Percentiles rank a stretch among this genome's conserved stretches.
Evolutionary conservation across 495 filamentous ascomycete genomes (phyloP).

Genomic region (Sporormia fimetaria): DNA sequence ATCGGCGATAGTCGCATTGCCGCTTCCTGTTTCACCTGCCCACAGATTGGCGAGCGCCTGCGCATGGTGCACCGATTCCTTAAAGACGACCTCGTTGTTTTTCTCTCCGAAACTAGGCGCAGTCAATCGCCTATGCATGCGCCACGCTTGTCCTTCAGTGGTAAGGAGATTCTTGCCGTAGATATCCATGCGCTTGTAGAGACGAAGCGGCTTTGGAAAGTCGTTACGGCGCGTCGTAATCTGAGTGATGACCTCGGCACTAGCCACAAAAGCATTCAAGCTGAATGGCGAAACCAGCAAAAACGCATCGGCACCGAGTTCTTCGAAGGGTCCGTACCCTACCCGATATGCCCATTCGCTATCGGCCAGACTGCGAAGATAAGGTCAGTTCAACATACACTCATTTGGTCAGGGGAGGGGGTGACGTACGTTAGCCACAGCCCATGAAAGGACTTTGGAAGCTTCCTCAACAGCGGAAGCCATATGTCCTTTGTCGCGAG

Average conservation of each 20-base stretch:
- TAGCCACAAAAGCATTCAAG: constrained; percentile 40
- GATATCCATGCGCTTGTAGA: constrained; percentile 46
- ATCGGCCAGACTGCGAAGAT: constrained; percentile 22
- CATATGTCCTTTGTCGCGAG: constrained; percentile 39
- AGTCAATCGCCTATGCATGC: constrained; percentile 56
- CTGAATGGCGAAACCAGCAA: constrained; percentile 41
- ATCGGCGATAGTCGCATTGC: constrained; percentile 38
- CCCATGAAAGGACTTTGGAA: constrained; percentile 36
- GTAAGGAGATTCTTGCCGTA: constrained; percentile 56
- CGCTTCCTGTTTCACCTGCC: constrained; percentile 31
- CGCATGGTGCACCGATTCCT: constrained; percentile 47
- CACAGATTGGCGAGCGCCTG: constrained; percentile 44
- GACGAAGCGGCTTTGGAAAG: constrained; percentile 53
- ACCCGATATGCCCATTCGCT: constrained; percentile 35
- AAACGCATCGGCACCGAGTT: constrained; percentile 41
- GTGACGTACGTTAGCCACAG: constrained; percentile 36
- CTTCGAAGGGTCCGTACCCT: constrained; percentile 35
- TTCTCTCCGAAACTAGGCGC: constrained; percentile 59
- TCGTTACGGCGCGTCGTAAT: constrained; percentile 49
- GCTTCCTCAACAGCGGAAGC: constrained; percentile 38
- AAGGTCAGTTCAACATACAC: not conserved
- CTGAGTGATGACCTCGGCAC: constrained; percentile 48
- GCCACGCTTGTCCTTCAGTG: constrained; percentile 52
- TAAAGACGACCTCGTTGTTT: constrained; percentile 55
- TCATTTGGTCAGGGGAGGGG: not conserved